phyloP scores from a whole-genome alignment of 257 asterid genomes.

The Cinchona pubescens region DNA sequence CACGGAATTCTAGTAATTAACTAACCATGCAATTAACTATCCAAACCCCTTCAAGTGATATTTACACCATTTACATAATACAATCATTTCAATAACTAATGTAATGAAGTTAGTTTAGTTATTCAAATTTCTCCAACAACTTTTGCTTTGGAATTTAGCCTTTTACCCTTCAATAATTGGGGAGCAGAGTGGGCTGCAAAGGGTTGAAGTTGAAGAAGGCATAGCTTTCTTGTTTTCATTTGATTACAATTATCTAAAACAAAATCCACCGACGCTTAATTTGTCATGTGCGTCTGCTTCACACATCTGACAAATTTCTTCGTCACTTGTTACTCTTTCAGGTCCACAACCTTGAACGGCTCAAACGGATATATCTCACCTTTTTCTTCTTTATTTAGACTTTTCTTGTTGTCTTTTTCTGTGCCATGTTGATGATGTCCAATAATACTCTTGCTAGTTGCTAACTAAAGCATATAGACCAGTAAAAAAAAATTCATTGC shows the following conservation, averaged over 20 bases:
- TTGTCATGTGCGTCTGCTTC: constrained; percentile 1
- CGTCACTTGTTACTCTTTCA: background rate
- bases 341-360: background rate
- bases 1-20: no score
- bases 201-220: background rate
- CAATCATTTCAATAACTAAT: background rate
- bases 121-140: no score
- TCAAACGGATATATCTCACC: background rate
- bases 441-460: background rate
- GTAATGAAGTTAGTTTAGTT: no score
- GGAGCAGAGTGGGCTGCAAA: background rate
- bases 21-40: no score
- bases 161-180: background rate
- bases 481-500: background rate
- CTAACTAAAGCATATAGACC: background rate
- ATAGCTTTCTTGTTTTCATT: background rate
- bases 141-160: background rate
- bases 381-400: background rate
- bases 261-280: constrained; percentile 11
- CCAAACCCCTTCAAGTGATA: no score
- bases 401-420: background rate
- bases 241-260: background rate
- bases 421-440: background rate
- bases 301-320: background rate
- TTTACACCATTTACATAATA: no score